These are phyloP conservation scores for Suillus alpinus DNA, from an alignment of 768 basidiomycete species.

Conservation along the genomic window DNA sequence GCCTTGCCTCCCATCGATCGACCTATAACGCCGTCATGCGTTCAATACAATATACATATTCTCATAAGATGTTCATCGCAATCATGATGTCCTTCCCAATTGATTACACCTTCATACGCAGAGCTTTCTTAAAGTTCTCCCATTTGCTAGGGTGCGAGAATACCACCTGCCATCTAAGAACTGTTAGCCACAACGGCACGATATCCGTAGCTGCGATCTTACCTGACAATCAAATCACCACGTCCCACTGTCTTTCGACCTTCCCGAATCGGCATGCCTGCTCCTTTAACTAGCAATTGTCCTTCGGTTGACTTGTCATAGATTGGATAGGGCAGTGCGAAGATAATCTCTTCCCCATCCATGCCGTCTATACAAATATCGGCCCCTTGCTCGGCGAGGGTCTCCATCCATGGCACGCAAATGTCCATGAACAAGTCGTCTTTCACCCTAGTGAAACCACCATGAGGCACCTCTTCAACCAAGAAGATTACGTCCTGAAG, in stretches of 20 bases:
- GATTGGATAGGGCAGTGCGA: constrained; percentile 53
- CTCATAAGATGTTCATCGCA: constrained; percentile 19
- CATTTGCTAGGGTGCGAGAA: constrained; percentile 31
- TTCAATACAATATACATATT: constrained; percentile 13
- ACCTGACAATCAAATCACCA: constrained; percentile 67
- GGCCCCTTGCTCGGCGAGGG: constrained; percentile 44
- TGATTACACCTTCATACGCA: constrained; percentile 26
- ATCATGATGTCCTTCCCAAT: constrained; percentile 13
- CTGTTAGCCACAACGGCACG: not conserved
- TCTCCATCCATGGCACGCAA: constrained; percentile 55
- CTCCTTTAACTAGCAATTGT: constrained; percentile 49
- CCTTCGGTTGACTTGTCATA: constrained; percentile 48
- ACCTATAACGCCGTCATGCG: not conserved
- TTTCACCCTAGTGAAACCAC: constrained; percentile 52
- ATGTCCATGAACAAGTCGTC: constrained; percentile 57
- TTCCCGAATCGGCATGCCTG: constrained; percentile 69
- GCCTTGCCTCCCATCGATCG: not conserved
- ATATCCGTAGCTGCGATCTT: constrained; percentile 21
- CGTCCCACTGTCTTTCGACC: constrained; percentile 50
- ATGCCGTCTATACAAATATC: constrained; percentile 53
- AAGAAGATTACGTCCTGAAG: constrained; percentile 69
- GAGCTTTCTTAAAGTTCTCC: constrained; percentile 26
- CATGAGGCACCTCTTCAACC: constrained; percentile 56
- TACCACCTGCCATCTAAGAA: constrained; percentile 30
- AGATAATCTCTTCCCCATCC: constrained; percentile 50